These are phyloP conservation scores for Lactifluus pinguis DNA, from an alignment of 768 basidiomycete species.

Conservation along the genomic window DNA sequence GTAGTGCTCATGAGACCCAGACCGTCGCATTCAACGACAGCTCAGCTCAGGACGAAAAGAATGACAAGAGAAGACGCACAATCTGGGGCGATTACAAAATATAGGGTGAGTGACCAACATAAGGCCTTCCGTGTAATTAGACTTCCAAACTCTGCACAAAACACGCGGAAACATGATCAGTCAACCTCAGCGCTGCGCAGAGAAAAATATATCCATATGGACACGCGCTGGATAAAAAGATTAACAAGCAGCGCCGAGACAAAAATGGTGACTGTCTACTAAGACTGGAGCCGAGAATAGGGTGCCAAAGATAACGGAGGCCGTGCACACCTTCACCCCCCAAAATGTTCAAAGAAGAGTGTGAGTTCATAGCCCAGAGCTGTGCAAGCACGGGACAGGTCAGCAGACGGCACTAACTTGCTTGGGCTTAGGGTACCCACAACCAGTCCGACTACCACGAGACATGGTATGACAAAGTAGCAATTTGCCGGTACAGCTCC, in stretches of 20 bases:
- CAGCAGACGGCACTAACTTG: neutral
- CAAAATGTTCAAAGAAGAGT: conserved; percentile 79
- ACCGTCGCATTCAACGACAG: conserved; percentile 23
- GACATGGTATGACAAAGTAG: conserved; percentile 78
- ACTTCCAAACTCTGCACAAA: conserved; percentile 57
- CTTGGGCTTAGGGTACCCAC: conserved; percentile 33
- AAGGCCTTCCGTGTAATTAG: conserved; percentile 89
- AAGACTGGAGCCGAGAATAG: neutral
- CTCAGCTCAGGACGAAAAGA: neutral
- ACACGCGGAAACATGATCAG: neutral
- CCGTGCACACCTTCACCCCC: conserved; percentile 35
- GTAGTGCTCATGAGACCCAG: conserved; percentile 33
- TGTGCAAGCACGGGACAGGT: conserved; percentile 21
- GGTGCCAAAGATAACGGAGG: neutral
- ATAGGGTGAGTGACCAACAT: conserved; percentile 63
- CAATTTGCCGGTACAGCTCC: conserved; percentile 54
- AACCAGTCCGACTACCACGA: conserved; percentile 86
- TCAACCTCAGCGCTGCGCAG: neutral
- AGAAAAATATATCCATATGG: neutral
- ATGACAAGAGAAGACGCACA: conserved; percentile 40
- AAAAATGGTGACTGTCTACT: conserved; percentile 72
- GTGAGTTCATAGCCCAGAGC: conserved; percentile 61
- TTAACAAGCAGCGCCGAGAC: conserved; percentile 84
- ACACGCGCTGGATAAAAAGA: conserved; percentile 59
- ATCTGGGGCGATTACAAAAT: conserved; percentile 72